Base-by-base conservation (phyloP, 768 basidiomycete species). In the Amanita rimosa region DNA sequence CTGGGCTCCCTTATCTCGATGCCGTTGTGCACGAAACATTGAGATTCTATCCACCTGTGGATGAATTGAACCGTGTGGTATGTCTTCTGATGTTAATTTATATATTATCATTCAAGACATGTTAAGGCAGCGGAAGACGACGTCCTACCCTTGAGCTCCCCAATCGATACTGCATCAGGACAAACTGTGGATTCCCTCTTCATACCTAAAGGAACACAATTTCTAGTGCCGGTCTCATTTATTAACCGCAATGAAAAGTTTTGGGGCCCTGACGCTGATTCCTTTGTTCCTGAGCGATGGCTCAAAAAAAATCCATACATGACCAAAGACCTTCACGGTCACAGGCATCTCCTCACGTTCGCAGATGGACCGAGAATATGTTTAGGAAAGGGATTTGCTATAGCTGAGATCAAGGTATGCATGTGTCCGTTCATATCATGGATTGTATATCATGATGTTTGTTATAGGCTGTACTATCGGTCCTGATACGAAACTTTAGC, bases 221-320 rank as follows among this genome's bases (percentile, higher is more conserved):
- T 53, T 76, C 14, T 60, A 60, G 5, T 56, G 6, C 67, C 74
- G 0, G 63, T 74, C 35, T 53, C 59, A 13, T 56, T 55, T 41
- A 62, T 76, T 19, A 75, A 77, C 55, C 54, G 60, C 11, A 66
- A 68, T 2, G 55, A 59, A 21, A 56, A 50, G 3, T 52, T 73
- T 22, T 78, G 74, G 69, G 76, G 78, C 5, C 44, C 60, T 1
- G 67, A 71, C 37, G 69, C 72, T n/a, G 62, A 57, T 22, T 59
- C 64, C 29, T 75, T 75, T 55, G 59, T 60, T 6, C 74, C 73
- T 1, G 64, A 66, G 35, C 64, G 73, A 1, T 76, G 74, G 73
- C 52, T 70, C 8, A 57, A 64, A 4, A 54, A 46, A 6, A 58
- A 11, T 51, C 51, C 44, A 51, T 54, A 22, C 19, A 42, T 47